Conservation (phyloP, 805 yeast genomes). For the Candida ortonii region DNA sequence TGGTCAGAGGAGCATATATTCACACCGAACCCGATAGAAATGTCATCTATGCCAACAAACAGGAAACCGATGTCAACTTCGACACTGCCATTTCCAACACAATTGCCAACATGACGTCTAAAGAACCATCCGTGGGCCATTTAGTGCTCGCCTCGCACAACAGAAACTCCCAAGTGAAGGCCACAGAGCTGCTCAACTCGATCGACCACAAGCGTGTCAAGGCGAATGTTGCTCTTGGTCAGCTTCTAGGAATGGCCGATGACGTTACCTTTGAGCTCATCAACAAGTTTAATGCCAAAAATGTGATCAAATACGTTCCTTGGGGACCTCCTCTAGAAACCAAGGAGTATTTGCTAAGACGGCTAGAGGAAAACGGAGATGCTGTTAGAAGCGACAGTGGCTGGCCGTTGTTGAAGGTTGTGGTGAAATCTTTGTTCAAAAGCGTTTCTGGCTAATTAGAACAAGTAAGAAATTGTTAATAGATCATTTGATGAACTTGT, state of each 20-base stretch:
- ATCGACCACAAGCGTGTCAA: slow-evolving; percentile 30
- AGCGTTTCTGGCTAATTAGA: slow-evolving; percentile 24
- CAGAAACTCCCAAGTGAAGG: slow-evolving; percentile 68
- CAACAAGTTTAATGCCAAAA: slow-evolving; percentile 58
- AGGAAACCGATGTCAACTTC: slow-evolving; percentile 75
- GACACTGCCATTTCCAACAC: slow-evolving; percentile 65
- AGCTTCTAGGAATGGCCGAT: slow-evolving; percentile 94
- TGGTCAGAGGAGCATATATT: slow-evolving; percentile 94
- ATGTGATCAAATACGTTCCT: slow-evolving; percentile 90
- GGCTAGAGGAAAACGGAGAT: slow-evolving; percentile 95
- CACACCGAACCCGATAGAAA: slow-evolving; percentile 79
- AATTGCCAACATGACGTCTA: slow-evolving; percentile 53
- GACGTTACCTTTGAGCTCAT: slow-evolving; percentile 76
- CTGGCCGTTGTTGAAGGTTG: slow-evolving; percentile 64
- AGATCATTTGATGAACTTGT: slow-evolving; percentile 35
- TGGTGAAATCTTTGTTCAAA: slow-evolving; percentile 35
- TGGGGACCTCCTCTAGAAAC: slow-evolving; percentile 98
- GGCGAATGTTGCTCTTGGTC: slow-evolving; percentile 79
- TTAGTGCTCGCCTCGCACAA: slow-evolving; percentile 92
- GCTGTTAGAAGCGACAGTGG: slow-evolving; percentile 85
- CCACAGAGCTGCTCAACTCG: slow-evolving; percentile 51
- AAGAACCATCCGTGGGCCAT: slow-evolving; percentile 54
- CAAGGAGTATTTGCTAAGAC: slow-evolving; percentile 80
- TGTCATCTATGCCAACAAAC: slow-evolving; percentile 73
- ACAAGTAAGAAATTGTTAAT: not conserved